phyloP scores from a whole-genome alignment of 331 rosid genomes.

The Malus hybrid region DNA sequence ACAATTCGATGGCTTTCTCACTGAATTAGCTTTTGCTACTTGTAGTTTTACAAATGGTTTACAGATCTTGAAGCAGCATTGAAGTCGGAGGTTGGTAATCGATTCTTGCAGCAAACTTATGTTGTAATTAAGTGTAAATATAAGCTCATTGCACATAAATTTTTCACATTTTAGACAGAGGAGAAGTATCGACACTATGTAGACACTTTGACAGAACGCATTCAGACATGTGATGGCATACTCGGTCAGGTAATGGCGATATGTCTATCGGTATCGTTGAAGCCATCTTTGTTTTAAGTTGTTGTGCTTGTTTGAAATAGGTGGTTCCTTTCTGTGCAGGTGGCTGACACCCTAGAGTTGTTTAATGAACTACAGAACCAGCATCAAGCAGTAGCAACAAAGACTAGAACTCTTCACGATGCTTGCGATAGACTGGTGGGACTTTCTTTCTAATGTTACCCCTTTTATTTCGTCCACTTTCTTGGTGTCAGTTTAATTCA shows the following conservation, averaged over 20 bases:
- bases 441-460: conserved; percentile 10
- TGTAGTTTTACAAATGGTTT: conserved; percentile 96
- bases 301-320: conserved; percentile 3
- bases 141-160: conserved; percentile 11
- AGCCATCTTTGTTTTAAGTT: neutral
- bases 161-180: conserved; percentile 57
- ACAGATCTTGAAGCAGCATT: conserved; percentile 90
- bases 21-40: conserved; percentile 1
- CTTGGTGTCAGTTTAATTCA: neutral
- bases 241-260: conserved; percentile 51
- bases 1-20: neutral
- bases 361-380: conserved; percentile 81
- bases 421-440: conserved; percentile 89
- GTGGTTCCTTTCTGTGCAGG: conserved; percentile 43
- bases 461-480: conserved; percentile 4
- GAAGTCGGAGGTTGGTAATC: conserved; percentile 82
- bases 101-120: neutral
- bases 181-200: conserved; percentile 94
- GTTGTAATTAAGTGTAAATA: neutral
- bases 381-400: conserved; percentile 93
- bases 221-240: conserved; percentile 85
- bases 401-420: conserved; percentile 96
- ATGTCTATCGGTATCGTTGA: neutral
- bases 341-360: conserved; percentile 73
- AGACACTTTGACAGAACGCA: conserved; percentile 74